Base-by-base conservation (phyloP, 148 eudicot species). In the Persicaria maculosa region DNA sequence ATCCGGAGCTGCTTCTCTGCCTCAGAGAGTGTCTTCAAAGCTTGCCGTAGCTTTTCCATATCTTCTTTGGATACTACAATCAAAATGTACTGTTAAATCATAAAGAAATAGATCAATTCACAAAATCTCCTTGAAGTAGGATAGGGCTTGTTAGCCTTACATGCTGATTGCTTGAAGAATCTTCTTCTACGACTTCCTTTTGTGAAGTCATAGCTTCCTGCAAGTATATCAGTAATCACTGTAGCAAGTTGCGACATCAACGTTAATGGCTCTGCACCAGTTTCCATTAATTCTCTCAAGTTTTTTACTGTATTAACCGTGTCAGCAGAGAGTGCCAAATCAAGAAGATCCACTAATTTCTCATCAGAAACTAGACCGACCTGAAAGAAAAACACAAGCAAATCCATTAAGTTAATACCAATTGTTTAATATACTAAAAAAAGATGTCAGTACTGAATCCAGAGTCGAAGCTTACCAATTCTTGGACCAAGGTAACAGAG, bases 231-330 rank as follows among this genome's bases (percentile, higher is more conserved):
- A 43, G 99, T 95, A 71, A 95, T 88, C 44, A 90, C 91, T 44
- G 99, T 92, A 67, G 99, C 99, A 82, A 92, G 88, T 81, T 95
- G 98, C 20, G 98, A 92, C 97, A 92, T 90, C 84, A 95, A 83
- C 48, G 93, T 88, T 73, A 95, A 77, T 72, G 98, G 97, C 80
- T 95, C 98, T 65, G 88, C 96, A 52, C 97, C 98, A 74, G 89
- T 88, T 84, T 87, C 93, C 90, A 87, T 90, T 70, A 95, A 86
- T 72, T 95, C 96, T 81, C 98, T 91, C 72, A 92, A 83, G 82
- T 84, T 87, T 76, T 92, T 95, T 62, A 95, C 96, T 19, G 96
- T 95, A 68, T 88, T 92, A 46, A 90, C 87, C 57, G 98, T 92
- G 81, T 95, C 97, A 15, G 97, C 98, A 68, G 97, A 92, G 78